Evolutionary conservation across 108 stramenopile species (phyloP), one percentile per base, ranked within the genome.

Genomic region (Cyclostephanos invisitatus): DNA sequence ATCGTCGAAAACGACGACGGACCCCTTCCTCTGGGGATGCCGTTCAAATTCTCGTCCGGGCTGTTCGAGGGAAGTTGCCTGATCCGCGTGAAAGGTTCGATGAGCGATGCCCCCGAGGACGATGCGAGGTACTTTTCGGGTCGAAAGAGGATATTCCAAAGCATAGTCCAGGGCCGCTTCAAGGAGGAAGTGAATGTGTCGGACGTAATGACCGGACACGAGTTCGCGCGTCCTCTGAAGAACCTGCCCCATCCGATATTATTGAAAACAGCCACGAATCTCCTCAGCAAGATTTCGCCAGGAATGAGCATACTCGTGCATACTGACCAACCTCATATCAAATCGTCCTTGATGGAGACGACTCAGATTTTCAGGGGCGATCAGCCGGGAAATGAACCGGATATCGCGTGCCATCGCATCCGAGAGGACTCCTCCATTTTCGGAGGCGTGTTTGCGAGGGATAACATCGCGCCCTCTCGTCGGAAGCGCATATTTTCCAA

Each of bases 111-210:
- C 57, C 37, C 54, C 10, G 49, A 69, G n/a, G 77, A 49, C 24
- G 82, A 84, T 40, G 62, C 36, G n/a, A 61, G 72, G 18, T 90
- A 90, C 25, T 90, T 90, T 65, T 32, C 68, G 11, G 84, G 84
- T 9, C 66, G 77, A n/a, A 82, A 84, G 60, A 49, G 89, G 10
- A 74, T 72, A 0, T 85, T 82, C 68, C 89, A 90, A 67, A 66
- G 51, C 47, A 63, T 90, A 1, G 76, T 87, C 2, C 89, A 90
- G 64, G 89, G 89, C 11, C 60, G 67, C 20, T 87, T 90, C 82
- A 86, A 85, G 58, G 83, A 87, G 48, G 54, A 79, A 35, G 67
- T 90, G 0, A 18, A 20, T 36, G 73, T 87, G 12, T 69, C 70
- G 5, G 89, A 90, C 37, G 70, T 90, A 14, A 27, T 74, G 15